Evolutionary conservation across 805 yeast species (phyloP).

Genomic region (Hyphopichia homilentoma): DNA sequence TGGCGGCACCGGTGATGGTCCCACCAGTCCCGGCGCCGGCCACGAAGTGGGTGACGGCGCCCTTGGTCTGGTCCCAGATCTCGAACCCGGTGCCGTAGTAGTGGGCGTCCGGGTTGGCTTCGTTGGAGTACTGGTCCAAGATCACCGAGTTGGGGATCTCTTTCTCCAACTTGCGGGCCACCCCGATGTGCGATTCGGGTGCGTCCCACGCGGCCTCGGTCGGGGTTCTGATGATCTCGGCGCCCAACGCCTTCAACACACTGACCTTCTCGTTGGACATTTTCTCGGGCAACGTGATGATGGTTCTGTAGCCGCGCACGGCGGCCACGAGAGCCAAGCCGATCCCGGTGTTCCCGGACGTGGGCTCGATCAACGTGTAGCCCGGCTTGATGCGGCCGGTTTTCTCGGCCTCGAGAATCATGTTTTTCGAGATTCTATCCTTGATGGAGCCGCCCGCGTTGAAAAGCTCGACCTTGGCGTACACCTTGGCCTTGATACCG

Average conservation of each 20-base stretch:
- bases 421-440: conserved; percentile 82
- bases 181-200: conserved; percentile 89
- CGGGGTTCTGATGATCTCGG: conserved; percentile 87
- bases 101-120: conserved; percentile 79
- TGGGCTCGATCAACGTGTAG: conserved; percentile 80
- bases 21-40: conserved; percentile 98
- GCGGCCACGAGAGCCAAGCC: conserved; percentile 87
- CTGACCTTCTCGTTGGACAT: conserved; percentile 90
- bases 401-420: conserved; percentile 83
- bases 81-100: conserved; percentile 82
- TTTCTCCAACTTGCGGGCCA: conserved; percentile 71
- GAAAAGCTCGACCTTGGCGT: conserved; percentile 77
- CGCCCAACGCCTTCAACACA: conserved; percentile 84
- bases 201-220: conserved; percentile 92
- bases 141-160: conserved; percentile 84
- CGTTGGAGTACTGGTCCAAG: conserved; percentile 77
- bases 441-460: conserved; percentile 90
- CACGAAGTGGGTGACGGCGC: conserved; percentile 67
- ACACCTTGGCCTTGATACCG: conserved; percentile 68
- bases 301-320: conserved; percentile 80
- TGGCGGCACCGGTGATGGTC: conserved; percentile 88
- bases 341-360: conserved; percentile 90
- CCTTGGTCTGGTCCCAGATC: conserved; percentile 76
- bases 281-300: conserved; percentile 85
- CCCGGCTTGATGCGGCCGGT: conserved; percentile 81